phyloP scores from a whole-genome alignment of 345 rosid species.

The Brassica napus region DNA sequence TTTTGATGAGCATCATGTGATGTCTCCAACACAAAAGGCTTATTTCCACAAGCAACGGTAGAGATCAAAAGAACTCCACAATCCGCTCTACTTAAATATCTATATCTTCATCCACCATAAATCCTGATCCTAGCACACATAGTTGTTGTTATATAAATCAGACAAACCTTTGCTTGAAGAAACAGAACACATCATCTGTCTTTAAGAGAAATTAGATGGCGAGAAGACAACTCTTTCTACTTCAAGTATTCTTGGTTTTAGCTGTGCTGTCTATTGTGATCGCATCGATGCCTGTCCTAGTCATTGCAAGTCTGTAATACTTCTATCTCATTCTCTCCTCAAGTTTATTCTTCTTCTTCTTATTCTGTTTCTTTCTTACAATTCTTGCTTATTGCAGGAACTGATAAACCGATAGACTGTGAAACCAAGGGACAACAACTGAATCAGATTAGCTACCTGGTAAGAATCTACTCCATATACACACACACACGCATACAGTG shows the following conservation, averaged over 20 bases:
- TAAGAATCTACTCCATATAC: constrained; percentile 6
- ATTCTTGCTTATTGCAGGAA: constrained; percentile 12
- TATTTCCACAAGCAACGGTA: constrained; percentile 40
- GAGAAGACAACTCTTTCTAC: constrained; percentile 27
- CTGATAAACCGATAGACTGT: background rate
- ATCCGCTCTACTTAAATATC: constrained; percentile 21
- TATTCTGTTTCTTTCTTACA: constrained; percentile 17
- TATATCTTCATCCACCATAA: constrained; percentile 35
- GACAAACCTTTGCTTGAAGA: constrained; percentile 5
- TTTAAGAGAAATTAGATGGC: constrained; percentile 22
- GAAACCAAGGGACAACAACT: constrained; percentile 3
- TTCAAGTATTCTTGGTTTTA: constrained; percentile 14
- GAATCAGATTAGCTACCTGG: constrained; percentile 16
- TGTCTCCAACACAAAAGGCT: constrained; percentile 39
- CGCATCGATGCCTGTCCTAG: constrained; percentile 9
- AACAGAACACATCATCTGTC: constrained; percentile 6
- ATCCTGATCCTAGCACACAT: background rate
- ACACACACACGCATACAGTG: constrained; percentile 7
- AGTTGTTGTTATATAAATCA: background rate
- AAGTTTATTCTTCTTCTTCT: constrained; percentile 10
- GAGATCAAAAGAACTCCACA: constrained; percentile 30
- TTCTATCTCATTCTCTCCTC: constrained; percentile 4
- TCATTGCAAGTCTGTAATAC: constrained; percentile 32
- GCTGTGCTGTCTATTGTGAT: constrained; percentile 22
- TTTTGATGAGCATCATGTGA: constrained; percentile 33